Percentiles rank a stretch among this genome's conserved stretches.
Conservation (phyloP, 192 early-diverging fungal species). For the Chytriomyces hyalinus region DNA sequence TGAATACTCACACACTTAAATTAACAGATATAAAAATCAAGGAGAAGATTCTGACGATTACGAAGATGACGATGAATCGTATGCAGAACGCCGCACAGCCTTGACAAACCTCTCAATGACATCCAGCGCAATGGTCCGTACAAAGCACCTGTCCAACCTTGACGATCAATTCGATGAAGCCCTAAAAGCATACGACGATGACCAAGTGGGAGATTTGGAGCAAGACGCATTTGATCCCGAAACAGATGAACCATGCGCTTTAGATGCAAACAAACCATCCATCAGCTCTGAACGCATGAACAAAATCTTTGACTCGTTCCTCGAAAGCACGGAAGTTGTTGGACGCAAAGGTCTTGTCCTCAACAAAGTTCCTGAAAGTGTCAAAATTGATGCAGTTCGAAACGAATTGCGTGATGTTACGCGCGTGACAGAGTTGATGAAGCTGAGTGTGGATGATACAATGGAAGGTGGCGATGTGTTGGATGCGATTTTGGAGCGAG, state of each 20-base stretch:
- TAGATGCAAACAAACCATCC: background rate
- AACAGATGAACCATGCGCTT: conserved; percentile 7
- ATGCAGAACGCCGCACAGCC: conserved; percentile 36
- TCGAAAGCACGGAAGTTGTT: conserved; percentile 51
- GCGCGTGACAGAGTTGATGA: conserved; percentile 29
- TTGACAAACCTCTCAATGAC: conserved; percentile 81
- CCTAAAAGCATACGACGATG: conserved; percentile 53
- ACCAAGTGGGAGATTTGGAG: conserved; percentile 45
- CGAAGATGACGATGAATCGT: conserved; percentile 31
- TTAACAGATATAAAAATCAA: conserved; percentile 20
- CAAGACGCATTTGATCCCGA: conserved; percentile 46
- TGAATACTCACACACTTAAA: background rate
- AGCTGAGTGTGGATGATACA: conserved; percentile 37
- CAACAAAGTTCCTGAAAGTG: conserved; percentile 36
- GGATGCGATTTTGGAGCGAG: conserved; percentile 62
- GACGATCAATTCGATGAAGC: conserved; percentile 94
- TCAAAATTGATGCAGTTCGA: conserved; percentile 49
- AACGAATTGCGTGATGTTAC: conserved; percentile 40
- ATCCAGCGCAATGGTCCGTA: conserved; percentile 91
- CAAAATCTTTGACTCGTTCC: conserved; percentile 56
- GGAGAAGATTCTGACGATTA: conserved; percentile 31
- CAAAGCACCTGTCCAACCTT: conserved; percentile 83
- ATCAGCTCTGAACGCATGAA: conserved; percentile 40
- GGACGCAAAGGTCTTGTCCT: conserved; percentile 41
- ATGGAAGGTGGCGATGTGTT: conserved; percentile 61